These are phyloP conservation scores for Paramecium octaurelia DNA, from an alignment of 73 alveolate species.

Conservation along the genomic window DNA sequence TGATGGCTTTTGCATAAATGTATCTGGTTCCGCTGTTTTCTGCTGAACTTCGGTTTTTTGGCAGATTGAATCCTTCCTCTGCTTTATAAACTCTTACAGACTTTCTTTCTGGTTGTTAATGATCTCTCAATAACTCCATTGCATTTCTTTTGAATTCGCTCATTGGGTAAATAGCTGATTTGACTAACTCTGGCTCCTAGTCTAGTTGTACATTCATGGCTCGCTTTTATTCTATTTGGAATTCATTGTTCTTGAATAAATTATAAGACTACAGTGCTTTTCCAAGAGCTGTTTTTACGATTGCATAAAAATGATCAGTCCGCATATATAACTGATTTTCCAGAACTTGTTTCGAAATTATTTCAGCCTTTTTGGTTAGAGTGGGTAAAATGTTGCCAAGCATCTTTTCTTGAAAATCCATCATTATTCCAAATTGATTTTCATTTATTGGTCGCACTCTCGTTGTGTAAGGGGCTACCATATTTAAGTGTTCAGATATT, in stretches of 20 bases:
- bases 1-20: not conserved
- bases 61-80: not conserved
- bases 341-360: not conserved
- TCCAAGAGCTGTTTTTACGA: not conserved
- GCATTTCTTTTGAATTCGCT: not conserved
- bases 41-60: not conserved
- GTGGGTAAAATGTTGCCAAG: not conserved
- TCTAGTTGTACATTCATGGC: not conserved
- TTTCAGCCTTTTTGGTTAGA: not conserved
- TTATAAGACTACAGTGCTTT: slow-evolving; percentile 5
- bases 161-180: not conserved
- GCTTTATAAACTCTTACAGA: not conserved
- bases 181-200: not conserved
- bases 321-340: slow-evolving; percentile 12
- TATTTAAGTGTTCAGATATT: not conserved
- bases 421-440: not conserved
- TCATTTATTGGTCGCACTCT: slow-evolving; percentile 16
- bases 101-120: not conserved
- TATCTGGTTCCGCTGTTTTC: not conserved
- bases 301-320: slow-evolving; percentile 5
- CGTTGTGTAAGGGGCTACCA: slow-evolving; percentile 2
- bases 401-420: slow-evolving; percentile 34
- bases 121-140: not conserved
- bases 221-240: not conserved
- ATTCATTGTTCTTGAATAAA: not conserved